Percentiles rank a stretch among this genome's conserved stretches.
These are phyloP conservation scores for Ichthyophthirius multifiliis DNA, from an alignment of 169 alveolate genomes.

Conservation along the genomic window DNA sequence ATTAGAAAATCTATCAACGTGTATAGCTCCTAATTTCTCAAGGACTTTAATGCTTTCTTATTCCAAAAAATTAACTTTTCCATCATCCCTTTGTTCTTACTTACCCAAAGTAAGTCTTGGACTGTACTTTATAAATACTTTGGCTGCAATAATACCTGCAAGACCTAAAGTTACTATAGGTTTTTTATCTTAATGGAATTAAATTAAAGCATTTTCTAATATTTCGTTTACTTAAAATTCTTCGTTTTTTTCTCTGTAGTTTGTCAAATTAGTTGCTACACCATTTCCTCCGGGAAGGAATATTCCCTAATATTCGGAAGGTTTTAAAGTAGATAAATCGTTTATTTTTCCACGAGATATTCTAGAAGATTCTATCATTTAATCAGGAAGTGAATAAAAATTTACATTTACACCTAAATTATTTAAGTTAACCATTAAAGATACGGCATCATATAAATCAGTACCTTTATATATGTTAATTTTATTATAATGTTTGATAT, in stretches of 20 bases:
- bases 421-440: constrained; percentile 45
- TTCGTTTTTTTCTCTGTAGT: too few species aligned
- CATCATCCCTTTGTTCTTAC: constrained; percentile 4
- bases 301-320: constrained; percentile 48
- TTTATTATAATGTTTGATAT: too few species aligned
- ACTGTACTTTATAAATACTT: constrained; percentile 43
- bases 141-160: constrained; percentile 59
- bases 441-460: constrained; percentile 59
- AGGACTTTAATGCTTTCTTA: constrained; percentile 56
- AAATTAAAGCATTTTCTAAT: constrained; percentile 17
- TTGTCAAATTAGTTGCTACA: constrained; percentile 63
- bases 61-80: constrained; percentile 47
- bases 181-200: constrained; percentile 33
- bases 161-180: constrained; percentile 61
- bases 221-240: too few species aligned
- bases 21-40: constrained; percentile 46
- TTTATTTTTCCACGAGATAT: constrained; percentile 62
- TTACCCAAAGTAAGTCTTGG: constrained; percentile 57
- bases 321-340: constrained; percentile 32
- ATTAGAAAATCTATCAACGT: constrained; percentile 31
- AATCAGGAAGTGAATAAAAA: constrained; percentile 55
- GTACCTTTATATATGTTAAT: background rate
- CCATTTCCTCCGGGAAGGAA: constrained; percentile 80
- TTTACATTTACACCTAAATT: constrained; percentile 32
- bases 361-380: constrained; percentile 61